These are phyloP conservation scores for Kappamyces sp. DNA, from an alignment of 192 early-diverging fungal genomes.

Conservation along the genomic window DNA sequence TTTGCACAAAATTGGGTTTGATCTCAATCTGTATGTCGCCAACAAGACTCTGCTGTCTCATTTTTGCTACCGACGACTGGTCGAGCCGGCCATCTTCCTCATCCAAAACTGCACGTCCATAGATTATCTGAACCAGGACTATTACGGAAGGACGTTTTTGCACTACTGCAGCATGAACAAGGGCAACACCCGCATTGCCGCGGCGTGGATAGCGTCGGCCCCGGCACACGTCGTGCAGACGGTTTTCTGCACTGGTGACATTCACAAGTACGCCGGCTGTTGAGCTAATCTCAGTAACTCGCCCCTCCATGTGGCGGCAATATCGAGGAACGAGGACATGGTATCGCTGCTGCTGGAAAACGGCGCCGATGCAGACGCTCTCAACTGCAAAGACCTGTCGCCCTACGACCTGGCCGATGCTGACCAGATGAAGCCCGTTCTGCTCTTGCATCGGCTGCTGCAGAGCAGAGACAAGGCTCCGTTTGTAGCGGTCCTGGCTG, in stretches of 20 bases:
- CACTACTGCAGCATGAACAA: conserved; percentile 7
- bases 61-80: conserved; percentile 10
- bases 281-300: conserved; percentile 22
- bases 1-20: neutral
- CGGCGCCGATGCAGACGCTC: conserved; percentile 12
- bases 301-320: conserved; percentile 25
- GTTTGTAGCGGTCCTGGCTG: neutral
- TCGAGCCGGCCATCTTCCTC: neutral
- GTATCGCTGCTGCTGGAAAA: conserved; percentile 20
- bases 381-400: conserved; percentile 14
- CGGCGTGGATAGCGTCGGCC: neutral
- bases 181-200: neutral
- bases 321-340: conserved; percentile 17
- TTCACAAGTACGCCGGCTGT: neutral
- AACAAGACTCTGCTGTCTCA: conserved; percentile 1
- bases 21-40: neutral
- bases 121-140: neutral
- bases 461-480: neutral
- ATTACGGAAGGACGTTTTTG: neutral
- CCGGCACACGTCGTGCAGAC: neutral
- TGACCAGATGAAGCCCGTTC: conserved; percentile 8
- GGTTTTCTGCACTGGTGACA: neutral
- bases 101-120: neutral
- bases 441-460: conserved; percentile 5
- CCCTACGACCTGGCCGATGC: conserved; percentile 23